phyloP scores from a whole-genome alignment of 306 rosid genomes.

The Cicer bijugum region DNA sequence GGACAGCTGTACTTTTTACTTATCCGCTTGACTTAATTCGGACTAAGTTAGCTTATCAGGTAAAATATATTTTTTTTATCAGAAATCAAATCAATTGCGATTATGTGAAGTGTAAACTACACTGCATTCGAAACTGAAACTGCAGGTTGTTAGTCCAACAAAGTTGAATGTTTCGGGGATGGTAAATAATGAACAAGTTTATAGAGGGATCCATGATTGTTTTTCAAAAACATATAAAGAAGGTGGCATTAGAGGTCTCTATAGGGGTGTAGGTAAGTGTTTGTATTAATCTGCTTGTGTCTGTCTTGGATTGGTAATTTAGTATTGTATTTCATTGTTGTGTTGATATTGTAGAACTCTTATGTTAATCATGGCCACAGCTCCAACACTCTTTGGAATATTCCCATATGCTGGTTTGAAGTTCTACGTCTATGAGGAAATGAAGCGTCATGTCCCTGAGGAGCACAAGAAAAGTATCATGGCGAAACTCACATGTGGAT shows the following conservation, averaged over 20 bases:
- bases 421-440: slow-evolving; percentile 92
- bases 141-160: slow-evolving; percentile 75
- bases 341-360: slow-evolving; percentile 42
- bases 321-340: slow-evolving; percentile 42
- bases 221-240: slow-evolving; percentile 74
- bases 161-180: slow-evolving; percentile 54
- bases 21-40: slow-evolving; percentile 92
- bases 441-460: slow-evolving; percentile 88
- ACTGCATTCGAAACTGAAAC: slow-evolving; percentile 26
- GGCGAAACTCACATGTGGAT: slow-evolving; percentile 89
- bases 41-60: slow-evolving; percentile 97
- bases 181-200: slow-evolving; percentile 56
- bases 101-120: background rate
- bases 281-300: slow-evolving; percentile 18
- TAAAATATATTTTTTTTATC: background rate
- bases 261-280: slow-evolving; percentile 87
- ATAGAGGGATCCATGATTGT: slow-evolving; percentile 84
- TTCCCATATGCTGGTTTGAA: slow-evolving; percentile 97
- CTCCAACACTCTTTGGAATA: slow-evolving; percentile 92
- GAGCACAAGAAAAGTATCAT: slow-evolving; percentile 68
- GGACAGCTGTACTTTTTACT: slow-evolving; percentile 89
- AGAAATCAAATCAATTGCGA: background rate
- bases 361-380: slow-evolving; percentile 55
- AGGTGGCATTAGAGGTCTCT: slow-evolving; percentile 85
- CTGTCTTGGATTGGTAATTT: slow-evolving; percentile 26